Conservation (phyloP, 2,329 filamentous ascomycete genomes). For the Emergomyces pasteurianus region DNA sequence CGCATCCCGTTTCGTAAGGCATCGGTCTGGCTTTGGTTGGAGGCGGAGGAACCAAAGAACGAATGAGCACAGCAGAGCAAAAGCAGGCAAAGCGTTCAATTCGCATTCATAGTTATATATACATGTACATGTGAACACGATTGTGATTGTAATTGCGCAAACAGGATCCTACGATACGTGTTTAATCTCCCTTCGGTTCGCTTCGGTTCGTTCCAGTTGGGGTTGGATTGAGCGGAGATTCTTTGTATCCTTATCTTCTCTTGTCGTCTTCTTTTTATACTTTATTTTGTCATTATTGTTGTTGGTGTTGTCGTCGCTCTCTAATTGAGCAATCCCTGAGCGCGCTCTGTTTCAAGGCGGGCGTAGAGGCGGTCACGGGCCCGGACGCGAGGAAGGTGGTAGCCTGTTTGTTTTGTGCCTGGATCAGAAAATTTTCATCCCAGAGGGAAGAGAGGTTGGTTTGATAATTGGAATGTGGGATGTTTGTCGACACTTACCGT, state of each 20-base stretch:
- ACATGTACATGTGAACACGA: neutral
- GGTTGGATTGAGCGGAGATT: neutral
- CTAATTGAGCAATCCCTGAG: slow-evolving; percentile 14
- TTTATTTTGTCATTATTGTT: neutral
- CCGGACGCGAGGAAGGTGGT: slow-evolving; percentile 52
- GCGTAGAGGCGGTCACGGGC: slow-evolving; percentile 52
- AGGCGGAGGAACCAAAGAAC: neutral
- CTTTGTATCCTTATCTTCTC: neutral
- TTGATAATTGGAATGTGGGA: neutral
- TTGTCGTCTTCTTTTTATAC: neutral
- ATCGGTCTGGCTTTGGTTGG: neutral
- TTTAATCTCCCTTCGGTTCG: neutral
- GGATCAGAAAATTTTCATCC: neutral
- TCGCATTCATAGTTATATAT: neutral
- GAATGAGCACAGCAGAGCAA: neutral
- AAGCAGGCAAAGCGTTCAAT: neutral
- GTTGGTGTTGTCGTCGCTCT: neutral
- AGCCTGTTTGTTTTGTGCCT: slow-evolving; percentile 32
- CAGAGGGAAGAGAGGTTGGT: neutral
- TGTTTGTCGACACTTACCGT: slow-evolving; percentile 38
- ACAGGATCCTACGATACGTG: too few species aligned
- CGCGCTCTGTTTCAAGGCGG: slow-evolving; percentile 51
- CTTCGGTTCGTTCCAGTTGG: neutral
- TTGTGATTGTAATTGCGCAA: too few species aligned
- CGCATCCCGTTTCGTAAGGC: neutral